phyloP scores from a whole-genome alignment of 2,329 filamentous ascomycete genomes.

The Penicillium olsonii region DNA sequence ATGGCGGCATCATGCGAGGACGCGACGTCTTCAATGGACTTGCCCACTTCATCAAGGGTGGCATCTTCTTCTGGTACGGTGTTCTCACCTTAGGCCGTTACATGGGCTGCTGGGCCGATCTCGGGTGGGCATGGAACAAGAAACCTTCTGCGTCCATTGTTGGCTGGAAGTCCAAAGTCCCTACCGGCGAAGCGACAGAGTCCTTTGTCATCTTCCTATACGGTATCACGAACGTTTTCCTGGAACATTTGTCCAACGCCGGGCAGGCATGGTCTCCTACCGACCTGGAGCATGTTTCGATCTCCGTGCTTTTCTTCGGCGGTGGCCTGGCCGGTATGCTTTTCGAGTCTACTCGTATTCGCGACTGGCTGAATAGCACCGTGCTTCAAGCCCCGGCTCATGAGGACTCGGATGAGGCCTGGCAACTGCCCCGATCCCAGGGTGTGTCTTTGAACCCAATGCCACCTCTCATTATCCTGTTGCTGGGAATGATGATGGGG shows the following conservation, averaged over 20 bases:
- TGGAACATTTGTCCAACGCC: slow-evolving; percentile 80
- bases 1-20: slow-evolving; percentile 78
- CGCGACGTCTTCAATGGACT: slow-evolving; percentile 75
- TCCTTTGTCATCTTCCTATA: slow-evolving; percentile 89
- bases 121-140: slow-evolving; percentile 95
- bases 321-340: slow-evolving; percentile 87
- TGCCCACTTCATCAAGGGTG: slow-evolving; percentile 92
- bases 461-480: slow-evolving; percentile 79
- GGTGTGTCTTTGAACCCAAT: slow-evolving; percentile 81
- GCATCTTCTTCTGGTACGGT: slow-evolving; percentile 93
- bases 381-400: slow-evolving; percentile 45
- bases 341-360: slow-evolving; percentile 71
- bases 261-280: slow-evolving; percentile 71
- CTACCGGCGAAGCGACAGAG: slow-evolving; percentile 85
- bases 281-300: slow-evolving; percentile 89
- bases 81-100: slow-evolving; percentile 83
- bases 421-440: slow-evolving; percentile 67
- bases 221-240: slow-evolving; percentile 84
- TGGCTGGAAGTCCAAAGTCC: slow-evolving; percentile 62
- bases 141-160: slow-evolving; percentile 63
- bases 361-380: slow-evolving; percentile 56
- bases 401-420: slow-evolving; percentile 51
- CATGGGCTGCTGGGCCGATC: slow-evolving; percentile 84
- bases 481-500: slow-evolving; percentile 93
- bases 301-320: slow-evolving; percentile 90